Evolutionary conservation across 2,329 filamentous ascomycete species (phyloP).

Genomic region (Cercospora zeae-maydis): DNA sequence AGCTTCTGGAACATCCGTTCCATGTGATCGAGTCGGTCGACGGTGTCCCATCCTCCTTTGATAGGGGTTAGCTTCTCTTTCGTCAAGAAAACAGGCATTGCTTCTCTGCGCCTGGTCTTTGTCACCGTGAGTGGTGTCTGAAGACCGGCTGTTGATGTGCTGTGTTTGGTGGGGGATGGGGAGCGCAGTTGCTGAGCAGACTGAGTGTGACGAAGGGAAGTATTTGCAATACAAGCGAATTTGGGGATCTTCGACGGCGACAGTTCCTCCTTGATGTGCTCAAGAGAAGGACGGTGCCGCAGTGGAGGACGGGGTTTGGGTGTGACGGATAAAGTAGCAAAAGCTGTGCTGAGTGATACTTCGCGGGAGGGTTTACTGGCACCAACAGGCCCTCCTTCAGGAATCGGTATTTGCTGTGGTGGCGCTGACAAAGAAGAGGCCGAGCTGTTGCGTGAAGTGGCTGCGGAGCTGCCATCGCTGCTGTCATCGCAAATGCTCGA

Average conservation of each 20-base stretch:
- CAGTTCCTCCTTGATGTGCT: conserved; percentile 32
- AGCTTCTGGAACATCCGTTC: conserved; percentile 70
- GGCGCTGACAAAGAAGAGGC: conserved; percentile 22
- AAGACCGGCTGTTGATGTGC: conserved; percentile 27
- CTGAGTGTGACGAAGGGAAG: conserved; percentile 32
- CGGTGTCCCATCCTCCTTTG: conserved; percentile 67
- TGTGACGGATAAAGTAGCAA: conserved; percentile 30
- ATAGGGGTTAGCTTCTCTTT: conserved; percentile 46
- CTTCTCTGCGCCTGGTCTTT: conserved; percentile 36
- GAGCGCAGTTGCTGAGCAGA: conserved; percentile 31
- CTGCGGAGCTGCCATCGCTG: conserved; percentile 21
- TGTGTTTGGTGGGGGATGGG: conserved; percentile 32
- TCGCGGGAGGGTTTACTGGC: conserved; percentile 30
- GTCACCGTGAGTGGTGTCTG: conserved; percentile 28
- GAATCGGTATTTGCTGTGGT: conserved; percentile 16
- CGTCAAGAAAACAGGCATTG: conserved; percentile 70
- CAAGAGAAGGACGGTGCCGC: conserved; percentile 32
- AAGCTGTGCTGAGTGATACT: conserved; percentile 32
- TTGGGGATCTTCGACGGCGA: conserved; percentile 38
- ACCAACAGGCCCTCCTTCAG: conserved; percentile 26
- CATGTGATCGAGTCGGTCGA: conserved; percentile 70
- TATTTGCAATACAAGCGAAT: conserved; percentile 29
- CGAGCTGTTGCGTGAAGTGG: conserved; percentile 26
- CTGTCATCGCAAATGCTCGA: conserved; percentile 22
- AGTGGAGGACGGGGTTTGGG: conserved; percentile 21